Percentiles rank a stretch among this genome's conserved stretches.
Conservation (phyloP, 2,329 filamentous ascomycete species). For the Aspergillus sp. region DNA sequence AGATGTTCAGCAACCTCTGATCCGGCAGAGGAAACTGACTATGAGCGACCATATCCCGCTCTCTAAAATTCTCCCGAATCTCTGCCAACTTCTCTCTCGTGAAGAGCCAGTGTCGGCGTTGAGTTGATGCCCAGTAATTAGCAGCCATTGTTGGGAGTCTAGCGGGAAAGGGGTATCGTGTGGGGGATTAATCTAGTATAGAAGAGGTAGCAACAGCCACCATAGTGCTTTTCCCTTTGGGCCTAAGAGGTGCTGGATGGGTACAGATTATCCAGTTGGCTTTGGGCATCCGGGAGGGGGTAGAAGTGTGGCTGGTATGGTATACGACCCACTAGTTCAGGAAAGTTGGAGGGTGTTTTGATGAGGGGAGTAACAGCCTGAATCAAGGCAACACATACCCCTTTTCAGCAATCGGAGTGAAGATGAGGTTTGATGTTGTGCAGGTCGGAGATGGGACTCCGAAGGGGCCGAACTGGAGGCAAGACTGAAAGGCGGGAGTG, state of each 20-base stretch:
- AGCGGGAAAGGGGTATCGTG: background rate
- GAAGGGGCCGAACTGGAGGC: background rate
- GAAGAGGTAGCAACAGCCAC: slow-evolving; percentile 9
- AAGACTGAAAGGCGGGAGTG: background rate
- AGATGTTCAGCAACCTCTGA: slow-evolving; percentile 80
- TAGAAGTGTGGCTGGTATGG: background rate
- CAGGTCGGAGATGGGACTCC: background rate
- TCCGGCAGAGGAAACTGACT: slow-evolving; percentile 82
- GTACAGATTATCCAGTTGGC: background rate
- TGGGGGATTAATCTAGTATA: slow-evolving; percentile 4
- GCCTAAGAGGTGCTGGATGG: background rate
- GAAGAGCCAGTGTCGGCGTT: slow-evolving; percentile 88
- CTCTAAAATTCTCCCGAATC: slow-evolving; percentile 74
- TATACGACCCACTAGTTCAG: background rate
- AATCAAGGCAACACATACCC: background rate
- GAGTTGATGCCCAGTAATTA: slow-evolving; percentile 96
- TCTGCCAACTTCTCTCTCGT: slow-evolving; percentile 76
- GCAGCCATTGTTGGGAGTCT: slow-evolving; percentile 68
- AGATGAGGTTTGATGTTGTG: background rate
- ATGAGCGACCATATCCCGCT: slow-evolving; percentile 72
- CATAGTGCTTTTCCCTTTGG: slow-evolving; percentile 9
- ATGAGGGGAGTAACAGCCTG: background rate
- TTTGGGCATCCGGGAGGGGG: background rate
- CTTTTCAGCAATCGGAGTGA: background rate
- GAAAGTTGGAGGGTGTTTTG: background rate